phyloP scores from a whole-genome alignment of 305 asterid genomes.

The Ajuga reptans region DNA sequence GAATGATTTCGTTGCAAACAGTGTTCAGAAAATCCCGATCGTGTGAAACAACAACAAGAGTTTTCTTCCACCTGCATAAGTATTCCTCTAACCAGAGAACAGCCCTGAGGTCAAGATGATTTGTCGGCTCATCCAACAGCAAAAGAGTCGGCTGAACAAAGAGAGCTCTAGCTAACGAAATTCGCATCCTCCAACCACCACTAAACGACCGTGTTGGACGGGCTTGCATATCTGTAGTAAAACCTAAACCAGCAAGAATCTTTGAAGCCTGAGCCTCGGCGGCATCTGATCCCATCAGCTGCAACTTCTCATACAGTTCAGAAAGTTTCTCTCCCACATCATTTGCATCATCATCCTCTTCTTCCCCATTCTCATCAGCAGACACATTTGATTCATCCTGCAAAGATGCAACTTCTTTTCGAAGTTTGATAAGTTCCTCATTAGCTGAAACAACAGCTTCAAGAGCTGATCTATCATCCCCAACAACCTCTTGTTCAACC shows the following conservation, averaged over 20 bases:
- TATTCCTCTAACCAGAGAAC: constrained; percentile 95
- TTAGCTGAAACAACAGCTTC: constrained; percentile 92
- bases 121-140: constrained; percentile 90
- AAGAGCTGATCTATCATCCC: constrained; percentile 71
- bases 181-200: constrained; percentile 99
- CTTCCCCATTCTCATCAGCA: constrained; percentile 34
- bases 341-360: constrained; percentile 38
- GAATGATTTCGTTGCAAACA: constrained; percentile 76
- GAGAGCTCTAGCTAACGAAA: constrained; percentile 85
- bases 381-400: constrained; percentile 35
- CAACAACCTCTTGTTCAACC: constrained; percentile 93
- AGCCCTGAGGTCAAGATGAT: constrained; percentile 91
- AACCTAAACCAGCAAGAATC: constrained; percentile 90
- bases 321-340: constrained; percentile 69
- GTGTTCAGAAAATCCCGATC: constrained; percentile 82
- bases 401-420: constrained; percentile 67
- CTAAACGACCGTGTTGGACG: constrained; percentile 78
- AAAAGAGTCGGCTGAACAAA: constrained; percentile 88
- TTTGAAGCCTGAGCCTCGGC: constrained; percentile 93
- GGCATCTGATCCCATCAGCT: constrained; percentile 86
- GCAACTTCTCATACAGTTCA: constrained; percentile 68
- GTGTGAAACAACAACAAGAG: constrained; percentile 89
- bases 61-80: constrained; percentile 90
- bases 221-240: constrained; percentile 77
- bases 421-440: constrained; percentile 63